Evolutionary conservation across 1,139 yeast genomes (phyloP).

Genomic region (Debaryomyces singareniensis): DNA sequence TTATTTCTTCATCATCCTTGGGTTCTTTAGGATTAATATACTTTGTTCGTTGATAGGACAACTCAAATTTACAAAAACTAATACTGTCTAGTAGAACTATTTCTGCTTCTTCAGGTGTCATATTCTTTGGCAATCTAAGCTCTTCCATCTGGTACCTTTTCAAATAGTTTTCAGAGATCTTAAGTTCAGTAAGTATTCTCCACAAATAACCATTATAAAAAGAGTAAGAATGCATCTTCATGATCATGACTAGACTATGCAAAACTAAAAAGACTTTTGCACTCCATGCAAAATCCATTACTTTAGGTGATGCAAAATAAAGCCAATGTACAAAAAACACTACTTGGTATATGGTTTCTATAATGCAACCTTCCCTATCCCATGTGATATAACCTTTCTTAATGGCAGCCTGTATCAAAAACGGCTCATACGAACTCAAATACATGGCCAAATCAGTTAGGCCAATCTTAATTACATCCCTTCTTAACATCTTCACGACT

Average conservation of each 20-base stretch:
- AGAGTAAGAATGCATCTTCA: slow-evolving; percentile 91
- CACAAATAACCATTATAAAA: slow-evolving; percentile 87
- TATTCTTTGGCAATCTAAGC: slow-evolving; percentile 13
- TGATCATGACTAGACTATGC: slow-evolving; percentile 78
- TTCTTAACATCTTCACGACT: slow-evolving; percentile 43
- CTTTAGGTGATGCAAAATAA: slow-evolving; percentile 42
- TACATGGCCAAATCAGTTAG: slow-evolving; percentile 70
- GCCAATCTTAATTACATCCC: slow-evolving; percentile 58
- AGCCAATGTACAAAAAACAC: slow-evolving; percentile 44
- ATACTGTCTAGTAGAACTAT: slow-evolving; percentile 39
- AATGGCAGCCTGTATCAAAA: slow-evolving; percentile 47
- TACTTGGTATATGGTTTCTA: slow-evolving; percentile 54
- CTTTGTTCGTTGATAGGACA: slow-evolving; percentile 40
- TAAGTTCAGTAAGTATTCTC: slow-evolving; percentile 53
- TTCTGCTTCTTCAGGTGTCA: slow-evolving; percentile 18
- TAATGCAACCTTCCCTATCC: slow-evolving; percentile 53
- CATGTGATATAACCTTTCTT: slow-evolving; percentile 42
- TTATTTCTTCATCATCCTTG: slow-evolving; percentile 7
- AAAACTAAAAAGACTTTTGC: slow-evolving; percentile 75
- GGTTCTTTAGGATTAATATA: slow-evolving; percentile 12
- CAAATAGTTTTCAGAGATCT: slow-evolving; percentile 34
- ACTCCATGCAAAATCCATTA: slow-evolving; percentile 67
- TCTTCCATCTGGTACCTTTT: slow-evolving; percentile 15
- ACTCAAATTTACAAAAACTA: slow-evolving; percentile 58
- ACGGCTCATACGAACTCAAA: slow-evolving; percentile 50